A percentile compares a stretch with the other conserved stretches of the same genome.
Conservation (phyloP, 257 asterid genomes). For the Fraxinus quadrangulata region DNA sequence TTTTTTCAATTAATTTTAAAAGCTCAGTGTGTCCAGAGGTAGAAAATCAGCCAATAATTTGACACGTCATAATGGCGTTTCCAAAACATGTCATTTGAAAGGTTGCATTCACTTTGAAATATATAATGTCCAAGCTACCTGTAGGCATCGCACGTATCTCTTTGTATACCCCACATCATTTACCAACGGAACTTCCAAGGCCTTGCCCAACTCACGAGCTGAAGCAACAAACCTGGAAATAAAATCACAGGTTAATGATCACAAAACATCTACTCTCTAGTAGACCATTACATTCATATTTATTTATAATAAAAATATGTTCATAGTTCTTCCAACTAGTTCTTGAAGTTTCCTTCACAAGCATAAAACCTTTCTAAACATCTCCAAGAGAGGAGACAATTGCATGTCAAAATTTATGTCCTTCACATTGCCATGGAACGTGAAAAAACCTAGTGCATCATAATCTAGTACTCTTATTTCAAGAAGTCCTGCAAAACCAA, state of each 20-base stretch:
- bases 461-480: background rate
- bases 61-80: background rate
- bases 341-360: background rate
- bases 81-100: background rate
- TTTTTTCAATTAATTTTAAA: too few species aligned
- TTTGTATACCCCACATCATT: constrained; percentile 97
- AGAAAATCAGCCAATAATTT: background rate
- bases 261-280: background rate
- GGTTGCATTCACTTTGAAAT: background rate
- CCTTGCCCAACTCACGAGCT: constrained; percentile 95
- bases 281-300: background rate
- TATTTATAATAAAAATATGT: background rate
- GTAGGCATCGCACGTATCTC: constrained; percentile 94
- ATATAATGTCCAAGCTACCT: constrained; percentile 43
- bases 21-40: background rate
- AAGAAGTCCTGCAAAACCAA: background rate
- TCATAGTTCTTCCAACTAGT: background rate
- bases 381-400: background rate
- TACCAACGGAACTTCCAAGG: constrained; percentile 94
- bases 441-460: background rate
- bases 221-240: constrained; percentile 87
- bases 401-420: background rate
- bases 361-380: background rate
- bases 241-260: constrained; percentile 20
- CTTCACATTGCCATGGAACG: background rate